A percentile compares a stretch with the other conserved stretches of the same genome.
Evolutionary conservation across 2,329 filamentous ascomycete genomes (phyloP).

Genomic region (Pseudogymnoascus sp.): DNA sequence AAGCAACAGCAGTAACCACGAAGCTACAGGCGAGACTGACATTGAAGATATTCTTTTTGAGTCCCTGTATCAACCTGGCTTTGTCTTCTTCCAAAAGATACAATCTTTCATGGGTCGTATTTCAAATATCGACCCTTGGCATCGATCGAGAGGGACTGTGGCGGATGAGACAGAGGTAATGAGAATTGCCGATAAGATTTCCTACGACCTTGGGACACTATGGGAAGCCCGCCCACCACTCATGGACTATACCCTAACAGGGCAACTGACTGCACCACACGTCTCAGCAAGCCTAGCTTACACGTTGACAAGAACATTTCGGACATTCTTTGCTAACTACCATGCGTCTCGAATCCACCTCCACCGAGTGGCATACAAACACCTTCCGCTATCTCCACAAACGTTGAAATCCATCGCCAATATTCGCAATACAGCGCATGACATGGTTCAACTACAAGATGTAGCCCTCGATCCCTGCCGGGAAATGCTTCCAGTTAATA

Average conservation of each 20-base stretch:
- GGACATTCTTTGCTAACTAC: conserved; percentile 49
- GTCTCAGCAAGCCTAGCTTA: conserved; percentile 41
- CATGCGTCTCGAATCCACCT: conserved; percentile 48
- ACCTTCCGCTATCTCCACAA: conserved; percentile 34
- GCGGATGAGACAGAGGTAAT: conserved; percentile 52
- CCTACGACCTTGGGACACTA: conserved; percentile 41
- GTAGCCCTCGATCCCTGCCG: not conserved
- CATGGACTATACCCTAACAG: conserved; percentile 48
- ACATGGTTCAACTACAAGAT: conserved; percentile 29
- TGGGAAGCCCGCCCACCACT: conserved; percentile 43
- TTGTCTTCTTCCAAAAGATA: conserved; percentile 50
- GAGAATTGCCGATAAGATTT: conserved; percentile 43
- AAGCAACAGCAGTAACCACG: conserved; percentile 24
- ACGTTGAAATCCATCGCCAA: conserved; percentile 42
- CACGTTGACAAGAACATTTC: conserved; percentile 44
- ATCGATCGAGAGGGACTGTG: conserved; percentile 46
- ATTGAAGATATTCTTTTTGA: conserved; percentile 45
- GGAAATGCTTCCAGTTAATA: conserved; percentile 44
- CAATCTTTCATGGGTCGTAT: conserved; percentile 50
- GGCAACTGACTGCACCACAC: conserved; percentile 40
- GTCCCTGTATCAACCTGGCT: conserved; percentile 45
- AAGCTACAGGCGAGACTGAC: conserved; percentile 7
- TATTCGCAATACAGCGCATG: conserved; percentile 39
- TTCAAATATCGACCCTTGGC: conserved; percentile 48
- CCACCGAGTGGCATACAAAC: conserved; percentile 49